phyloP scores from a whole-genome alignment of 768 basidiomycete genomes.

The Tulasnella sp. region DNA sequence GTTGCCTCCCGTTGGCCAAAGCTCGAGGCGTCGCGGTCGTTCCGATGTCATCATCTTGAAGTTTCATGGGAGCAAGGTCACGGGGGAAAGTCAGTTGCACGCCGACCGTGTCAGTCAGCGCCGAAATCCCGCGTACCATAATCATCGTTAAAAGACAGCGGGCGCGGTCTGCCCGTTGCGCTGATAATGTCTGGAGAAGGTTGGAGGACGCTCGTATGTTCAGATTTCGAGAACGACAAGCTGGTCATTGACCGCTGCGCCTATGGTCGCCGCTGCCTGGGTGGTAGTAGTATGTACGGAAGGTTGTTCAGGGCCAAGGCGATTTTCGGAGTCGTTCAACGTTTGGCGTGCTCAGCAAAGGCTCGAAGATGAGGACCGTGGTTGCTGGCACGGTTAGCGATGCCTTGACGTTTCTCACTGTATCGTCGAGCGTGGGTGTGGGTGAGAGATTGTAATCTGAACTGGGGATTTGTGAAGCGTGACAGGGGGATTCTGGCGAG shows the following conservation, averaged over 20 bases:
- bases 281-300: not conserved
- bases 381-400: not conserved
- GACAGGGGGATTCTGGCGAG: not conserved
- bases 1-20: constrained; percentile 3
- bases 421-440: not conserved
- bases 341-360: not conserved
- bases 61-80: not conserved
- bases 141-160: not conserved
- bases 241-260: not conserved
- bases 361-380: not conserved
- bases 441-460: not conserved
- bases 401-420: not conserved
- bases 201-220: not conserved
- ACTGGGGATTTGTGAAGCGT: not conserved
- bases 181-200: not conserved
- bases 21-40: constrained; percentile 3
- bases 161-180: not conserved
- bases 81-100: not conserved
- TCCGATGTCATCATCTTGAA: not conserved
- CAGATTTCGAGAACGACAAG: not conserved
- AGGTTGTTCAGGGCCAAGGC: not conserved
- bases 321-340: not conserved
- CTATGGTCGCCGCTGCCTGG: not conserved
- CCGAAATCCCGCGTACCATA: not conserved
- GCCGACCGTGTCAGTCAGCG: not conserved